Evolutionary conservation across 805 yeast genomes (phyloP).

Genomic region (Citeromyces matritensis): DNA sequence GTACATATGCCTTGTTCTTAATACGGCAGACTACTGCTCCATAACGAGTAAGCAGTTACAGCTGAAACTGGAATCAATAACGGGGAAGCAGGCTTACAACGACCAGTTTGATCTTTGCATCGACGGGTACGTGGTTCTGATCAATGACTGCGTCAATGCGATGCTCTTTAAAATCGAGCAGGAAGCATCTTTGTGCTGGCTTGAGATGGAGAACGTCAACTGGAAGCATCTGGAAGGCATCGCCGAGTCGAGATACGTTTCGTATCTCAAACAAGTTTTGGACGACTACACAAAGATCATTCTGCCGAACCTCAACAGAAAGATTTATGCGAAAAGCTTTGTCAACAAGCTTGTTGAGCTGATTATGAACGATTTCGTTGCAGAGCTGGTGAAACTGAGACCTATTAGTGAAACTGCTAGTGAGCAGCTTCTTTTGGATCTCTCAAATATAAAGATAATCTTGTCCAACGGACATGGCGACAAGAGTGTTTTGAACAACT

Average conservation of each 20-base stretch:
- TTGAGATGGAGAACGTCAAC: conserved; percentile 65
- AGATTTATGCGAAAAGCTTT: conserved; percentile 54
- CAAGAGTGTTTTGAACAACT: conserved; percentile 9
- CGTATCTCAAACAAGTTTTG: conserved; percentile 33
- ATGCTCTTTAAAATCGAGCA: conserved; percentile 41
- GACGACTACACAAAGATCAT: conserved; percentile 26
- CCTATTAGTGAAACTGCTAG: conserved; percentile 60
- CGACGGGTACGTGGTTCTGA: conserved; percentile 38
- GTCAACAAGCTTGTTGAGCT: conserved; percentile 66
- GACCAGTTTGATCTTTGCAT: conserved; percentile 37
- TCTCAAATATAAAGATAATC: conserved; percentile 15
- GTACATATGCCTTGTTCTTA: conserved; percentile 56
- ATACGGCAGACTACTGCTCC: conserved; percentile 84
- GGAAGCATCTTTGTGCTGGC: conserved; percentile 62
- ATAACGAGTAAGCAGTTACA: conserved; percentile 67
- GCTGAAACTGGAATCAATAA: conserved; percentile 22
- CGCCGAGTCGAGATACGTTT: conserved; percentile 59
- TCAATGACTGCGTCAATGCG: conserved; percentile 39
- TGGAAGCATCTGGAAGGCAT: conserved; percentile 58
- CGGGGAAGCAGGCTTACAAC: no score
- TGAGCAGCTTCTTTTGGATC: conserved; percentile 70
- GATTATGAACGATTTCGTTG: conserved; percentile 37
- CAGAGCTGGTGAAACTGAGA: conserved; percentile 41
- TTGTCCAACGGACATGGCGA: conserved; percentile 10
- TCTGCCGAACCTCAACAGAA: conserved; percentile 48